A percentile compares a stretch with the other conserved stretches of the same genome.
Conservation (phyloP, 352 stramenopile genomes). For the Globisporangium yorkense region DNA sequence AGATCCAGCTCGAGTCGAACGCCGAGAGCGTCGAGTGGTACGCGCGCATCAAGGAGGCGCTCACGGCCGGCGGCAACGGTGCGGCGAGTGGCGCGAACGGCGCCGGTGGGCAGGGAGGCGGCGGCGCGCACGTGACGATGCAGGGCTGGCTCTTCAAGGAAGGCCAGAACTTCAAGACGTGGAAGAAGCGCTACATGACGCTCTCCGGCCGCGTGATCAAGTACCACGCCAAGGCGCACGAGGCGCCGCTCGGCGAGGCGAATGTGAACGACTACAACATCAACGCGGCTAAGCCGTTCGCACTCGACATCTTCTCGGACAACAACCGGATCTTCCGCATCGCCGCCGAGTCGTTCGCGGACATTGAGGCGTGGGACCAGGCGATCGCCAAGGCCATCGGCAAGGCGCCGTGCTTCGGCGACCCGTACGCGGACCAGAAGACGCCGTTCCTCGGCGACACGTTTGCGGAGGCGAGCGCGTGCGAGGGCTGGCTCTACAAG, state of each 20-base stretch:
- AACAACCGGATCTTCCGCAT: constrained; percentile 79
- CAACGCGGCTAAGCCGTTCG: constrained; percentile 53
- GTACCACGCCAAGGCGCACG: constrained; percentile 49
- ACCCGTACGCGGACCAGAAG: constrained; percentile 48
- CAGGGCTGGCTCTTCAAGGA: constrained; percentile 79
- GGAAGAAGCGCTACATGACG: constrained; percentile 81
- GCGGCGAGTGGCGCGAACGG: constrained; percentile 4
- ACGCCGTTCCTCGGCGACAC: constrained; percentile 59
- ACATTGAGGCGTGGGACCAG: constrained; percentile 73
- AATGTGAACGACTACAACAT: constrained; percentile 70
- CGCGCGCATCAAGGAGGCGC: constrained; percentile 34
- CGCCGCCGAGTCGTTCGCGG: constrained; percentile 51
- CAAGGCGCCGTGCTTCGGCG: constrained; percentile 59
- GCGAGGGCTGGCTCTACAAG: constrained; percentile 76
- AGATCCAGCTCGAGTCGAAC: constrained; percentile 65
- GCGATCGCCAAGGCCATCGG: constrained; percentile 39
- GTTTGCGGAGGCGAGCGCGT: constrained; percentile 40
- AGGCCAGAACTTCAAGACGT: constrained; percentile 86
- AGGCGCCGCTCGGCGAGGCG: constrained; percentile 59
- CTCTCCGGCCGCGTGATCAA: constrained; percentile 49
- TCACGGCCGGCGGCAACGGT: constrained; percentile 18
- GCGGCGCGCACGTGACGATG: constrained; percentile 28
- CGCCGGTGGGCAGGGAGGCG: neutral
- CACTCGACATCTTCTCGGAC: constrained; percentile 74
- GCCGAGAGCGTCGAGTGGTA: constrained; percentile 59